phyloP scores from a whole-genome alignment of 352 stramenopile species.

The Globisporangium rhizosaccharum region DNA sequence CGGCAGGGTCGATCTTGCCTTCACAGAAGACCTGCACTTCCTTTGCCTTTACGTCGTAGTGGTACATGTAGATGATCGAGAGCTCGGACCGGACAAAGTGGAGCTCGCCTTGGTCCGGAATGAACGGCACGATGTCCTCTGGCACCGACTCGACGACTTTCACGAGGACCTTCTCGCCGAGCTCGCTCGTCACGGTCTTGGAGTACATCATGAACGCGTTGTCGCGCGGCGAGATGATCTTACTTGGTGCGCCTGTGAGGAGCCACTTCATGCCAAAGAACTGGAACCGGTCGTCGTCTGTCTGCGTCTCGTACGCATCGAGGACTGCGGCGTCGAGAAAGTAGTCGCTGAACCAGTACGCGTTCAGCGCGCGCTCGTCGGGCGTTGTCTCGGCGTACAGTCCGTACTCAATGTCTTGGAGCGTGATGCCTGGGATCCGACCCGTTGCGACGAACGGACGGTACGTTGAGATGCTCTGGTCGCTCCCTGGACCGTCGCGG shows the following conservation, averaged over 20 bases:
- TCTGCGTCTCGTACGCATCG: slow-evolving; percentile 53
- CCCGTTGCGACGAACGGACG: slow-evolving; percentile 52
- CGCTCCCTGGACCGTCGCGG: slow-evolving; percentile 4
- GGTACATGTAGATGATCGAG: slow-evolving; percentile 61
- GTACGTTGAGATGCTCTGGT: slow-evolving; percentile 10
- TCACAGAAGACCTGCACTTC: slow-evolving; percentile 68
- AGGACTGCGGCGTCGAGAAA: slow-evolving; percentile 70
- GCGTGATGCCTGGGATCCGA: slow-evolving; percentile 44
- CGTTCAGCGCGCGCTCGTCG: slow-evolving; percentile 52
- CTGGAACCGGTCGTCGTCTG: slow-evolving; percentile 50
- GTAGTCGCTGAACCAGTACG: slow-evolving; percentile 52
- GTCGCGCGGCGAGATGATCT: slow-evolving; percentile 54
- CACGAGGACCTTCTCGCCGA: slow-evolving; percentile 51
- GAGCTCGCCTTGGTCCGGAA: slow-evolving; percentile 22
- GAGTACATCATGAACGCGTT: slow-evolving; percentile 61
- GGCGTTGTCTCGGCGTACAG: slow-evolving; percentile 66
- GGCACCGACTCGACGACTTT: slow-evolving; percentile 58
- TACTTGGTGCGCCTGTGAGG: slow-evolving; percentile 35
- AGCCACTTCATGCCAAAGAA: slow-evolving; percentile 82
- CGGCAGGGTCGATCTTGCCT: slow-evolving; percentile 44
- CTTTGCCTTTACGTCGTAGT: slow-evolving; percentile 41
- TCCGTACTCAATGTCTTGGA: slow-evolving; percentile 65
- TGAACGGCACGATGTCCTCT: slow-evolving; percentile 33
- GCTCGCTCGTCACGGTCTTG: slow-evolving; percentile 32
- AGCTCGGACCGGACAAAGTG: slow-evolving; percentile 49